A percentile compares a stretch with the other conserved stretches of the same genome.
Conservation (phyloP, 2,329 filamentous ascomycete genomes). For the Hirsutella minnesotensis region DNA sequence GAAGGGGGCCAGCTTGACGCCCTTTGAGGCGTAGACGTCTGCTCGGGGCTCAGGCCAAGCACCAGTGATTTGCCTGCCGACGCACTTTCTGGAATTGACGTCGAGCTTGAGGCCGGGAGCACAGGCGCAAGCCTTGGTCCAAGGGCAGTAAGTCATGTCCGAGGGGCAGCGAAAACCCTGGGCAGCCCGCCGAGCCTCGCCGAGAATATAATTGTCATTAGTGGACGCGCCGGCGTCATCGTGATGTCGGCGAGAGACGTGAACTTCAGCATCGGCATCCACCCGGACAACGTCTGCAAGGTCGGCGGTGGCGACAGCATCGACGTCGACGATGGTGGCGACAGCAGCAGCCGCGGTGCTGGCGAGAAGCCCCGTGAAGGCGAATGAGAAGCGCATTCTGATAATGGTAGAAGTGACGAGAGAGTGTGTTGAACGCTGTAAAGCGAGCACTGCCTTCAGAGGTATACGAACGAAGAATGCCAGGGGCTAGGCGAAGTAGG, state of each 20-base stretch:
- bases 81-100: constrained; percentile 13
- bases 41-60: constrained; percentile 21
- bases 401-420: neutral
- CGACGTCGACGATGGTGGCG: neutral
- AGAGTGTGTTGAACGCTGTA: neutral
- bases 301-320: neutral
- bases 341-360: constrained; percentile 7
- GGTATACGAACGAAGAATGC: too few species aligned
- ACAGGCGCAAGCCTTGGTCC: constrained; percentile 30
- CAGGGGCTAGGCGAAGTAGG: too few species aligned
- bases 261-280: constrained; percentile 4
- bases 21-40: constrained; percentile 12
- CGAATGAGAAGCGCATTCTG: constrained; percentile 20
- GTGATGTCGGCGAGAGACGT: neutral
- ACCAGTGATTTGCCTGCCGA: constrained; percentile 14
- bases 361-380: constrained; percentile 15
- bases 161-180: constrained; percentile 18
- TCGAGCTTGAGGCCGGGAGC: constrained; percentile 28
- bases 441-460: neutral
- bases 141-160: constrained; percentile 24
- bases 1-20: constrained; percentile 17
- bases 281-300: neutral
- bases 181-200: constrained; percentile 10
- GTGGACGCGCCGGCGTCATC: constrained; percentile 4
- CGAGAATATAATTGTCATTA: constrained; percentile 6